A percentile compares a stretch with the other conserved stretches of the same genome.
Conservation (phyloP, 2,329 filamentous ascomycete genomes). For the Penicillium janthinellum region DNA sequence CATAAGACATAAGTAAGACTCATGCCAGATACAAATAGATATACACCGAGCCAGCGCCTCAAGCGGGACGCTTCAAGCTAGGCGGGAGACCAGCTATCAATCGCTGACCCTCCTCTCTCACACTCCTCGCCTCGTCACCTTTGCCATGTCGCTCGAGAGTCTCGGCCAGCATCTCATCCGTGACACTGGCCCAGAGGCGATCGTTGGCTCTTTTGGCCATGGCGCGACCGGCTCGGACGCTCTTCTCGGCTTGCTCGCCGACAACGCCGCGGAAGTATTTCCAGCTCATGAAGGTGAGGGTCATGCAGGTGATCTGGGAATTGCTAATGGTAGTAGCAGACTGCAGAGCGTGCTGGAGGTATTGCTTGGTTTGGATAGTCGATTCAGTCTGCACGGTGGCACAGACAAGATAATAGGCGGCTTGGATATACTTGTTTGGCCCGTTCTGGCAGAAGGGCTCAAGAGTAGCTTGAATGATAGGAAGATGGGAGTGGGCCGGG, state of each 20-base stretch:
- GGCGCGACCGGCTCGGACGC: slow-evolving; percentile 67
- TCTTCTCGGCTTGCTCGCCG: slow-evolving; percentile 77
- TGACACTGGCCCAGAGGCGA: slow-evolving; percentile 76
- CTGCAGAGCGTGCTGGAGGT: slow-evolving; percentile 72
- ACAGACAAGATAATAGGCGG: slow-evolving; percentile 74
- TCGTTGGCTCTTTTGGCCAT: slow-evolving; percentile 72
- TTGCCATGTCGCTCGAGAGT: slow-evolving; percentile 74
- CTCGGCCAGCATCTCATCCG: slow-evolving; percentile 74
- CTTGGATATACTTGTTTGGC: slow-evolving; percentile 72
- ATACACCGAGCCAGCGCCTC: neutral
- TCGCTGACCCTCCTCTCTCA: slow-evolving; percentile 49
- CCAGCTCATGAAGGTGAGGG: slow-evolving; percentile 81
- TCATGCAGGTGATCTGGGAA: slow-evolving; percentile 77
- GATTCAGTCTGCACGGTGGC: slow-evolving; percentile 68
- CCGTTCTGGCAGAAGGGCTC: slow-evolving; percentile 69
- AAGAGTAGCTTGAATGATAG: slow-evolving; percentile 65
- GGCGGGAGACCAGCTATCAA: slow-evolving; percentile 42
- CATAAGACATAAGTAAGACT: slow-evolving; percentile 1
- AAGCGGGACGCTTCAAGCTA: slow-evolving; percentile 35
- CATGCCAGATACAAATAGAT: neutral
- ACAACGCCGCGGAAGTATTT: slow-evolving; percentile 81
- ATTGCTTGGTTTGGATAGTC: slow-evolving; percentile 76
- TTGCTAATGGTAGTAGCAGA: slow-evolving; percentile 71
- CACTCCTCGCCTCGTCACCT: slow-evolving; percentile 51
- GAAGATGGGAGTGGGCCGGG: slow-evolving; percentile 60